Conservation (phyloP, 1,284 basidiomycete species). For the Tilletia caries region DNA sequence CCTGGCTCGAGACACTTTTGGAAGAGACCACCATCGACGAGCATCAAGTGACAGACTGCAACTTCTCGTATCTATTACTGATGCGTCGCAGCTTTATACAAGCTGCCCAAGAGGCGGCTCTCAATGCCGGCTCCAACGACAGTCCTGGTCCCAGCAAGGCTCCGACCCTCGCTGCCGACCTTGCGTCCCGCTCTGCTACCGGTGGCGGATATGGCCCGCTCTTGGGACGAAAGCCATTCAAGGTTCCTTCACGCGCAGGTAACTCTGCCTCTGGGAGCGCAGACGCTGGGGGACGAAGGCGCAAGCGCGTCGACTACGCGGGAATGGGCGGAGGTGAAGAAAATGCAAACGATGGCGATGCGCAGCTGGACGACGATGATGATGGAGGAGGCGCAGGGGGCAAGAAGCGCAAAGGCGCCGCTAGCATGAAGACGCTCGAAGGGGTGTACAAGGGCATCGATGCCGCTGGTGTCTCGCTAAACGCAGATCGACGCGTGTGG, state of each 20-base stretch:
- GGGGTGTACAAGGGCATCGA: constrained; percentile 51
- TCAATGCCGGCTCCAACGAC: background rate
- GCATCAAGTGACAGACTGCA: no score
- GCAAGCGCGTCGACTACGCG: constrained; percentile 46
- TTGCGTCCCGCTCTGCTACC: constrained; percentile 8
- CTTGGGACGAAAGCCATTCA: constrained; percentile 47
- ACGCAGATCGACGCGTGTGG: constrained; percentile 46
- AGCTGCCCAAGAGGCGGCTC: constrained; percentile 6
- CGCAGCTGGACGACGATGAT: constrained; percentile 5
- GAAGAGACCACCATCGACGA: background rate
- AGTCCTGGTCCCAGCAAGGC: background rate
- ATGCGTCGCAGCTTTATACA: constrained; percentile 10
- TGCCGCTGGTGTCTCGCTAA: constrained; percentile 46
- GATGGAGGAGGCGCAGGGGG: constrained; percentile 28
- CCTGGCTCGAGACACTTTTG: no score
- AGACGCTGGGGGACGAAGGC: constrained; percentile 31
- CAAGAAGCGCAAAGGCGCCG: constrained; percentile 19
- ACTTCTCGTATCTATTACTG: no score
- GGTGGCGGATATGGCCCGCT: constrained; percentile 39
- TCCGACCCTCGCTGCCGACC: background rate
- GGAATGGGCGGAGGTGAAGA: constrained; percentile 39
- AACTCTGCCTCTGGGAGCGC: constrained; percentile 25
- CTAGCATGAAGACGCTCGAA: constrained; percentile 35
- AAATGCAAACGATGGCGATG: constrained; percentile 27
- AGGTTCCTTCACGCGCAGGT: constrained; percentile 38